Evolutionary conservation across 495 filamentous ascomycete genomes (phyloP).

Genomic region (Tuber umbilicatum): DNA sequence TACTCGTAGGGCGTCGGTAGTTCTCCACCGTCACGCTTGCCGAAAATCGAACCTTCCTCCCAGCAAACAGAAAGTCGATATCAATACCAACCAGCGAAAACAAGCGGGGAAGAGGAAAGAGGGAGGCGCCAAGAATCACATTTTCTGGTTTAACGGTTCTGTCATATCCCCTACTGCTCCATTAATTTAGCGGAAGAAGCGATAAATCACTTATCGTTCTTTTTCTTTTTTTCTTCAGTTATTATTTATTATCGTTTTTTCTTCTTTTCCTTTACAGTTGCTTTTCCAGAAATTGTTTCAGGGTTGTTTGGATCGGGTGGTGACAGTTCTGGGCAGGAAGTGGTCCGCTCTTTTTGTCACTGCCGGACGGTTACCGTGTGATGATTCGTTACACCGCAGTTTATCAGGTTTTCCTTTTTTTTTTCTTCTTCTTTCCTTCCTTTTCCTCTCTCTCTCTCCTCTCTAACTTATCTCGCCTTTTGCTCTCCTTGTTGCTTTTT

Average conservation of each 20-base stretch:
- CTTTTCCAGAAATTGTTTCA: conserved; percentile 1
- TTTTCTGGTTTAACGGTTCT: not conserved
- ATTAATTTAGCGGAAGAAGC: not conserved
- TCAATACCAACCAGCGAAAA: no score
- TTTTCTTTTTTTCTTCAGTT: not conserved
- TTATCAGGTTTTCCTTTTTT: not conserved
- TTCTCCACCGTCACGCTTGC: no score
- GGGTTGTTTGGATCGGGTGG: conserved; percentile 3
- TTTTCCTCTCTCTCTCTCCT: not conserved
- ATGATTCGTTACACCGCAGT: not conserved
- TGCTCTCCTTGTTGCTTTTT: not conserved
- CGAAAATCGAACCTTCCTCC: no score
- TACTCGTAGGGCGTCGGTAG: no score
- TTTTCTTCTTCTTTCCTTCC: no score
- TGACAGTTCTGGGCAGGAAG: not conserved
- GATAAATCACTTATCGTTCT: not conserved
- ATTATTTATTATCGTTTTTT: not conserved
- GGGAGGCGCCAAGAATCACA: not conserved
- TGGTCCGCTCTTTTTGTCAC: not conserved
- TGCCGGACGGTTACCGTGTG: not conserved
- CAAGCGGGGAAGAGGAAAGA: no score
- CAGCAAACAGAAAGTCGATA: no score
- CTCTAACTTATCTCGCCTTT: not conserved
- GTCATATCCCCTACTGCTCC: not conserved
- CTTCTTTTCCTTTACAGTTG: not conserved